Evolutionary conservation across 345 rosid genomes (phyloP), one percentile per base, ranked within the genome.

Genomic region (Aurinia saxatilis): DNA sequence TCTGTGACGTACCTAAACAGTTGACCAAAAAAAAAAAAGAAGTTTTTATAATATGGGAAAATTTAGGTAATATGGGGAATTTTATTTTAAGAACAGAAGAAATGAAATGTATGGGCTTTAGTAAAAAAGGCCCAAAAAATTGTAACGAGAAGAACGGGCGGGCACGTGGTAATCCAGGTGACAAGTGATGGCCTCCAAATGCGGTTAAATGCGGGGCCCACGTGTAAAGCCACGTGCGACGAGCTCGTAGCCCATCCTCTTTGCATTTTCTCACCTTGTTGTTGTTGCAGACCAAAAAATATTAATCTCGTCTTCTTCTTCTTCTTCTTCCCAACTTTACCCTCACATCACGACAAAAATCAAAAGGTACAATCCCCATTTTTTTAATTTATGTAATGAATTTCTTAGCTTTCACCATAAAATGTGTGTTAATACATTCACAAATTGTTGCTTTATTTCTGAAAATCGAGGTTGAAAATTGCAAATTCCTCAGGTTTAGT

Each of bases 161-260:
- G 35, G 54, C 40, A 51, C 73, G 73, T 60, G 40, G 53, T 25
- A 2, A 5, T 1, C 6, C 15, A 34, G 60, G 53, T 50, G 60
- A 35, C 45, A 68, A 13, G 55, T 17, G 53, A 51, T 4, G 19
- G 21, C 16, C 35, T 68, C 67, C 60, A 50, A 59, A 29, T 50
- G 48, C 66, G 14, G 66, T 68, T 59, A 68, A 15, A 16, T 13
- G 25, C 6, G 67, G 67, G 73, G 2, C 68, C 68, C 68, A 61
- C 68, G 67, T 68, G 56, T 27, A 3, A 18, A 5, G 23, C 49
- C 57, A 66, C 71, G 72, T 67, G 65, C 49, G 53, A 36, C 4
- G 11, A 45, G 49, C 3, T 38, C 37, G 36, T 34, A 47, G 8
- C 36, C 62, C 61, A 61, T 61, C 50, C 49, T 37, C 73, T 60